These are phyloP conservation scores for Rhodamnia rubescens DNA, from an alignment of 345 rosid genomes.

Conservation along the genomic window DNA sequence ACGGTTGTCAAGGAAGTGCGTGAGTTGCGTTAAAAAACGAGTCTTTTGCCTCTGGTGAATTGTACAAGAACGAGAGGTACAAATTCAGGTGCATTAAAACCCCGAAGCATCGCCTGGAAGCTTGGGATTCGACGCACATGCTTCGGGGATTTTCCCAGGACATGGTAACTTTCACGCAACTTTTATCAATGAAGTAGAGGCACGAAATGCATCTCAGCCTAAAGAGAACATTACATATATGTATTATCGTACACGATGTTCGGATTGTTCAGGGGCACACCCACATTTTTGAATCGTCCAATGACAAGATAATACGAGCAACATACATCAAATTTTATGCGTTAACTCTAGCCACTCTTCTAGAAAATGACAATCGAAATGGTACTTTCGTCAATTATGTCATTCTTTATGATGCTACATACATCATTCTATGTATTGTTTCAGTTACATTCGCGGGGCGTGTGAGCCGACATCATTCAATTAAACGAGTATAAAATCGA, in stretches of 20 bases:
- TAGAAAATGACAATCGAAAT: not conserved
- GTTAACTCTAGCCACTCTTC: not conserved
- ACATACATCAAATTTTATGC: not conserved
- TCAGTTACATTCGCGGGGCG: not conserved
- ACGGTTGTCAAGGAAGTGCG: not conserved
- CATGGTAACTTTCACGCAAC: not conserved
- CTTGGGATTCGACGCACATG: not conserved
- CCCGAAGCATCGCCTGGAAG: not conserved
- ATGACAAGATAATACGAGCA: not conserved
- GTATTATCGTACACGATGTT: not conserved
- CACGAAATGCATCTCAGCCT: not conserved
- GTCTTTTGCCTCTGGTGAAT: not conserved
- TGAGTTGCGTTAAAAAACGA: not conserved
- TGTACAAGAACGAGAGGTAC: not conserved
- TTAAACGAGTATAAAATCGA: not conserved
- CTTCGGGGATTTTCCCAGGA: not conserved
- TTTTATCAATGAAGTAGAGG: not conserved
- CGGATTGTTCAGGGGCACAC: not conserved
- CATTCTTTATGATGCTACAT: no score
- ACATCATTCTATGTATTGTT: not conserved
- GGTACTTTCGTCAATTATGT: not conserved
- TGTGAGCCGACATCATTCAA: not conserved
- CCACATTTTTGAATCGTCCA: not conserved
- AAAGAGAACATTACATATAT: not conserved
- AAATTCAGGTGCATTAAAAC: not conserved